Evolutionary conservation across 2,329 filamentous ascomycete species (phyloP).

Genomic region (Aspergillus novoparasiticus): DNA sequence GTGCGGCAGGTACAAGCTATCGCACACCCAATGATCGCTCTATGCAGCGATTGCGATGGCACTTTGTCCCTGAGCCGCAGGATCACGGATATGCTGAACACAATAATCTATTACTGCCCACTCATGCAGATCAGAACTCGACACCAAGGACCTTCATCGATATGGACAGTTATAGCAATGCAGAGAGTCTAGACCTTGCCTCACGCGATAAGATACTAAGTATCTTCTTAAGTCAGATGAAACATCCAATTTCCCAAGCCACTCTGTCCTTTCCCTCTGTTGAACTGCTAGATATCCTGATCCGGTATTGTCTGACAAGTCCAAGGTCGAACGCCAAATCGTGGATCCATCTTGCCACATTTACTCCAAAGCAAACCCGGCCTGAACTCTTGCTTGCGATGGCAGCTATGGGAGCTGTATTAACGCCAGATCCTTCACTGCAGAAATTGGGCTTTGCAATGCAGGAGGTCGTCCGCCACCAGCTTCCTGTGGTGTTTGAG

Average conservation of each 20-base stretch:
- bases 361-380: conserved; percentile 33
- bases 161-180: background rate
- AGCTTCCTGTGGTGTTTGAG: conserved; percentile 33
- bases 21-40: conserved; percentile 12
- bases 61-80: conserved; percentile 33
- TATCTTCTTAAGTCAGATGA: background rate
- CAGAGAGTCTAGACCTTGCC: background rate
- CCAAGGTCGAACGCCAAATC: background rate
- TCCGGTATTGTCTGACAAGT: background rate
- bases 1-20: background rate
- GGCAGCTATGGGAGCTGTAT: conserved; percentile 37
- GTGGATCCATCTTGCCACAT: conserved; percentile 33
- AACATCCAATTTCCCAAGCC: background rate
- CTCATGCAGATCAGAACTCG: background rate
- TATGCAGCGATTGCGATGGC: conserved; percentile 31
- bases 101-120: conserved; percentile 34
- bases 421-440: conserved; percentile 36
- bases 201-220: background rate
- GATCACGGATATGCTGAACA: conserved; percentile 36
- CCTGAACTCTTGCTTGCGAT: conserved; percentile 40
- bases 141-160: background rate
- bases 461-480: conserved; percentile 37
- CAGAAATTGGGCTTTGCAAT: conserved; percentile 42
- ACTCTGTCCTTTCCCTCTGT: background rate
- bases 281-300: background rate